These are phyloP conservation scores for Glycyrrhiza uralensis DNA, from an alignment of 306 rosid genomes.

Conservation along the genomic window DNA sequence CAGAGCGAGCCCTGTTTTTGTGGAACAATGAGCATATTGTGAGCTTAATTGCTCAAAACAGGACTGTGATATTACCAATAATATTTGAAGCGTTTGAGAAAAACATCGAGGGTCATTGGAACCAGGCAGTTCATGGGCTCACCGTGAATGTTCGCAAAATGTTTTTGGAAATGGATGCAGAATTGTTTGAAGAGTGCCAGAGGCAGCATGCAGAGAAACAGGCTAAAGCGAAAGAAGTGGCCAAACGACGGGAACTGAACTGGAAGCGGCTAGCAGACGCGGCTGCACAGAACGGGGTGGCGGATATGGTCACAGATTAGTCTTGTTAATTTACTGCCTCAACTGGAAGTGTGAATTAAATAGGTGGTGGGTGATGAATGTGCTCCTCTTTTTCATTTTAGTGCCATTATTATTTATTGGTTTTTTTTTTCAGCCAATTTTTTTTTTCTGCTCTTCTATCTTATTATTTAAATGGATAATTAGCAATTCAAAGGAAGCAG, in stretches of 20 bases:
- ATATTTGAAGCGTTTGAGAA: conserved; percentile 78
- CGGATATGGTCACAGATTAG: conserved; percentile 53
- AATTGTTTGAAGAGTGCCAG: conserved; percentile 87
- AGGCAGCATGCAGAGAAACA: conserved; percentile 60
- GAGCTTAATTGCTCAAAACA: conserved; percentile 90
- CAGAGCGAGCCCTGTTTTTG: conserved; percentile 87
- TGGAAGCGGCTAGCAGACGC: conserved; percentile 90
- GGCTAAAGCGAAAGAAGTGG: conserved; percentile 57
- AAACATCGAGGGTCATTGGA: conserved; percentile 80
- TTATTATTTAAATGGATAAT: conserved; percentile 46
- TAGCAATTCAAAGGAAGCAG: conserved; percentile 47
- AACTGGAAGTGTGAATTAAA: conserved; percentile 29
- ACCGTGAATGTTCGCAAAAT: conserved; percentile 82
- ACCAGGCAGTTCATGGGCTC: conserved; percentile 90
- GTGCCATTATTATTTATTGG: conserved; percentile 56
- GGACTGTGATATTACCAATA: conserved; percentile 66
- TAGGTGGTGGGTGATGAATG: conserved; percentile 39
- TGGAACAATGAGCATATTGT: conserved; percentile 98
- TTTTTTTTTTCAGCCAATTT: conserved; percentile 29
- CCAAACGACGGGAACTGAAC: conserved; percentile 58
- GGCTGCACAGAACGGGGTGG: conserved; percentile 55
- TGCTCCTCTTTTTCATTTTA: conserved; percentile 42
- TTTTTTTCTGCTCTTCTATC: conserved; percentile 24
- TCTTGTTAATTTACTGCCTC: conserved; percentile 1
- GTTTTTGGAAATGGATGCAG: conserved; percentile 92